Percentiles rank a stretch among this genome's conserved stretches.
These are phyloP conservation scores for Mucor velutinosus DNA, from an alignment of 371 early-diverging fungal genomes.

Conservation along the genomic window DNA sequence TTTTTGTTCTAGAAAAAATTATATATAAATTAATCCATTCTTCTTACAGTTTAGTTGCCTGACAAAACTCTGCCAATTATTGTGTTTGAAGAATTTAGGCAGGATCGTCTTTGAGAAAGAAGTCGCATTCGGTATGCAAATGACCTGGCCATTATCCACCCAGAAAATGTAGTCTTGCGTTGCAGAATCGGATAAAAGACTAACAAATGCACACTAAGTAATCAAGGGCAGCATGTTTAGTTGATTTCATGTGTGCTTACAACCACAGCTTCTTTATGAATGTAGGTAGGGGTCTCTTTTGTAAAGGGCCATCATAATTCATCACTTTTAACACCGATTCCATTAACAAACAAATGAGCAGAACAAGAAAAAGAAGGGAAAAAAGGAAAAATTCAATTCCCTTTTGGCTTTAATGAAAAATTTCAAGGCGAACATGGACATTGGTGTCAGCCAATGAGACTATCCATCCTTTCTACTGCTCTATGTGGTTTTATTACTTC, in stretches of 20 bases:
- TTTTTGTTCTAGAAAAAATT: neutral
- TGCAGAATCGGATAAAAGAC: constrained; percentile 56
- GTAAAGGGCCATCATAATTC: neutral
- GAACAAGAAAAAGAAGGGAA: neutral
- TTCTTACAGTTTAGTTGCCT: constrained; percentile 83
- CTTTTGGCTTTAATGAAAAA: neutral
- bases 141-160: constrained; percentile 59
- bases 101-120: constrained; percentile 62
- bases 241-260: constrained; percentile 2
- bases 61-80: constrained; percentile 90
- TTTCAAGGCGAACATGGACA: neutral
- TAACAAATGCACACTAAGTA: neutral
- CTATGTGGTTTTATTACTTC: neutral
- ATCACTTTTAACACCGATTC: neutral
- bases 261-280: constrained; percentile 19
- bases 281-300: constrained; percentile 8
- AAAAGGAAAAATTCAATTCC: constrained; percentile 1
- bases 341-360: neutral
- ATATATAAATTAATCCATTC: neutral
- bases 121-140: constrained; percentile 61
- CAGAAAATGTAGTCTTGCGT: constrained; percentile 60
- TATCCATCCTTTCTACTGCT: neutral
- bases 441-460: neutral
- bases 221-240: neutral
- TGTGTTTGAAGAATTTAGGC: constrained; percentile 88